Evolutionary conservation across 1,284 basidiomycete species (phyloP).

Genomic region (Pascua sp.): DNA sequence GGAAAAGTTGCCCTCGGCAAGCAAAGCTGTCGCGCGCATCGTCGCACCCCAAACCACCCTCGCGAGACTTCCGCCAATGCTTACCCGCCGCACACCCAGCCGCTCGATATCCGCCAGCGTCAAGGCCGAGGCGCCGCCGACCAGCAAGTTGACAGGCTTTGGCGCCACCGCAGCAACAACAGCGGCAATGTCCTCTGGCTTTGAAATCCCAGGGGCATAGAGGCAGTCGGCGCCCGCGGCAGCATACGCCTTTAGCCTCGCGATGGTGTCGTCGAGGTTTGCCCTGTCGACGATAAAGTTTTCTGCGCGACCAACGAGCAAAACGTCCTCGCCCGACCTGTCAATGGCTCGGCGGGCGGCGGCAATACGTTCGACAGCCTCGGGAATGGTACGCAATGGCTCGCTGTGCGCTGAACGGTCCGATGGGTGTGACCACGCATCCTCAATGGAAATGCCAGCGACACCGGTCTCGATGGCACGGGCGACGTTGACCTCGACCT

Average conservation of each 20-base stretch:
- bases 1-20: conserved; percentile 1
- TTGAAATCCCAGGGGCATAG: conserved; percentile 2
- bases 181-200: conserved; percentile 2
- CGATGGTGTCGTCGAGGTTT: conserved; percentile 3
- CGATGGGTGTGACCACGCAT: neutral
- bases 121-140: neutral
- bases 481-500: neutral
- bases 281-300: conserved; percentile 4
- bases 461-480: conserved; percentile 3
- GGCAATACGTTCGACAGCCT: neutral
- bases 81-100: conserved; percentile 5
- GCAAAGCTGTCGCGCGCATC: neutral
- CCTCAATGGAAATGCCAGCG: conserved; percentile 7
- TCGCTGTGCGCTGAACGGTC: neutral
- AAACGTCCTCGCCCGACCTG: neutral
- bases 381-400: neutral
- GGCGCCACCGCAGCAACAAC: conserved; percentile 6
- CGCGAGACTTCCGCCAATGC: conserved; percentile 1
- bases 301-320: conserved; percentile 6
- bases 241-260: conserved; percentile 3
- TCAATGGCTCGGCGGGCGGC: conserved; percentile 6
- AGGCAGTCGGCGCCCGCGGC: conserved; percentile 3
- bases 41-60: conserved; percentile 4
- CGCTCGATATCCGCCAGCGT: neutral
- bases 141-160: conserved; percentile 8